phyloP scores from a whole-genome alignment of 1,284 basidiomycete species.

The Pascua guehoae region DNA sequence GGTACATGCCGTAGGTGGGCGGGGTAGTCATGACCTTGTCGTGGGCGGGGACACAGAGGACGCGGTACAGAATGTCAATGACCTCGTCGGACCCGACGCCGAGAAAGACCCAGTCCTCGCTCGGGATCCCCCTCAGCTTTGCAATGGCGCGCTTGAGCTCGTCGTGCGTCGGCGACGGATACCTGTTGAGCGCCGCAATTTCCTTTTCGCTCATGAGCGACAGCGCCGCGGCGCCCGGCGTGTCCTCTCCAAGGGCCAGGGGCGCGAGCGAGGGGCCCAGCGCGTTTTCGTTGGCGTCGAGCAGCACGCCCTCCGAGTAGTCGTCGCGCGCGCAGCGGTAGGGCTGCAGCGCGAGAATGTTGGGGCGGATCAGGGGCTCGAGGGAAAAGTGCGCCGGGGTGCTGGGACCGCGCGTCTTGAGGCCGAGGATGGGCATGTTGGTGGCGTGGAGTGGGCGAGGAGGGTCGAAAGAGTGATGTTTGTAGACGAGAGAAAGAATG shows the following conservation, averaged over 20 bases:
- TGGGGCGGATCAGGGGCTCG: constrained; percentile 79
- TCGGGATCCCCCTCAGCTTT: constrained; percentile 63
- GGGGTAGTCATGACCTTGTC: constrained; percentile 84
- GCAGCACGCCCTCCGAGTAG: constrained; percentile 86
- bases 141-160: constrained; percentile 76
- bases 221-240: constrained; percentile 28
- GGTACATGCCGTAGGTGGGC: constrained; percentile 98
- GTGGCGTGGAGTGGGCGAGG: background rate
- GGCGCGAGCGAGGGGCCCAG: constrained; percentile 76
- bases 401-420: constrained; percentile 50
- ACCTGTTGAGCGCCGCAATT: constrained; percentile 47
- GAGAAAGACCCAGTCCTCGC: constrained; percentile 74
- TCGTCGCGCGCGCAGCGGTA: constrained; percentile 97
- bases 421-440: constrained; percentile 50
- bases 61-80: constrained; percentile 89
- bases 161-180: constrained; percentile 54
- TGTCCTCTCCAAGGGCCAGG: constrained; percentile 4
- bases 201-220: constrained; percentile 37
- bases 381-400: constrained; percentile 75
- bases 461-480: background rate
- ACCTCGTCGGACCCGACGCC: constrained; percentile 97
- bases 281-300: constrained; percentile 97
- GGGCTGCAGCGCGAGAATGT: constrained; percentile 86
- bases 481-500: background rate
- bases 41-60: constrained; percentile 74